Base-by-base conservation (phyloP, 129 eudicot species). In the Artemisia annua region DNA sequence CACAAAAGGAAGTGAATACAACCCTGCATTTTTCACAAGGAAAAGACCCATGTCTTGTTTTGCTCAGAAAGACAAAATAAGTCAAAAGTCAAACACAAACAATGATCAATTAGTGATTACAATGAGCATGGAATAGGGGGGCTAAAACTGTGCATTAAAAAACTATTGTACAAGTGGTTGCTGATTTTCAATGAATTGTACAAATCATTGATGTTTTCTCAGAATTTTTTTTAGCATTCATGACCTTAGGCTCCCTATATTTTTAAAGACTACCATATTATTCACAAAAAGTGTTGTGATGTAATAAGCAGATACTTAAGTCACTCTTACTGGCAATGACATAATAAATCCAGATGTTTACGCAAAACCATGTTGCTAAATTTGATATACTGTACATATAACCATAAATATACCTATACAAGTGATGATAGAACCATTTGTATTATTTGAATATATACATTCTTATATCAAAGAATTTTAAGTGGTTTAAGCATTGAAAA, bases 31-130 rank as follows among this genome's bases (percentile, higher is more conserved):
- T 78, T 76, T 77, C 66, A 66, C 14, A 26, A 70, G 44, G 82
- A 70, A 70, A 78, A 70, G 82, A 78, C 82, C 82, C 82, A 71
- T 71, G 73, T 78, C 73, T 66, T 71, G 68, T 55, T 78, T 64
- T 71, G 65, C 55, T 78, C 73, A 71, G 46, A 71, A 71, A 35
- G 55, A 54, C 81, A 78, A 53, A 68, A 78, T 48, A 39, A 63
- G 65, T 63, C 76, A 78, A 63, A 70, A 78, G 81, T 78, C 76
- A 78, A 78, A 77, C 67, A 26, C 54, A 71, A 63, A 71, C 73
- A 71, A 78, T 69, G 81, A 46, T 77, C 53, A 74, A 71, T 63
- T 71, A 78, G 72, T 53, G 66, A 70, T 66, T 62, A 53, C 68
- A 63, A 64, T 78, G 51, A 43, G 66, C 51, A 70, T 71, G 48